phyloP scores from a whole-genome alignment of 139 green algal genomes.

The Microglena sp. region DNA sequence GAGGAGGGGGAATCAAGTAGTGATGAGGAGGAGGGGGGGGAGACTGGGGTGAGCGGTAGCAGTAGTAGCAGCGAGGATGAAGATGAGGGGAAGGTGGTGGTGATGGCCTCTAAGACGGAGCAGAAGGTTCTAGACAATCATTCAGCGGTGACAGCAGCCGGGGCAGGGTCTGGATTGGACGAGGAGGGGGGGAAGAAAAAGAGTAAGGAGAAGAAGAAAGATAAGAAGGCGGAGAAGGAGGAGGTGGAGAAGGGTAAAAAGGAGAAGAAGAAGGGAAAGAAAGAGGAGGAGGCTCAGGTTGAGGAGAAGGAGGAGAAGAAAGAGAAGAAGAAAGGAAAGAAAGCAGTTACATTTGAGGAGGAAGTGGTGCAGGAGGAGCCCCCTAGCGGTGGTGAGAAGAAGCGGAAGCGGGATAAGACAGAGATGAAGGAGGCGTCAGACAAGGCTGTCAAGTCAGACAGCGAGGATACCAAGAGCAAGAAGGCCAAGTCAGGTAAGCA shows the following conservation, averaged over 20 bases:
- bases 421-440: neutral
- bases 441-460: neutral
- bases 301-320: neutral
- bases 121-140: neutral
- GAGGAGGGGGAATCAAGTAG: conserved; percentile 42
- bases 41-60: neutral
- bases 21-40: conserved; percentile 14
- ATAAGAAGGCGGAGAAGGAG: no score
- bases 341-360: neutral
- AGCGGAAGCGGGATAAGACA: neutral
- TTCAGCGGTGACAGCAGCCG: neutral
- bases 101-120: neutral
- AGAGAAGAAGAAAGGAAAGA: neutral
- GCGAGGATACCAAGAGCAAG: neutral
- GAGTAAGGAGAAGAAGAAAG: no score
- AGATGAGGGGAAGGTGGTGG: neutral
- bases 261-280: neutral
- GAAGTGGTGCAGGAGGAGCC: neutral
- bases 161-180: no score
- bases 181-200: no score
- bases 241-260: neutral
- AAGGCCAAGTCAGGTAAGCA: conserved; percentile 8
- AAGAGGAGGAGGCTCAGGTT: neutral
- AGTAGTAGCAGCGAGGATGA: neutral
- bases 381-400: neutral